Evolutionary conservation across 78 protist species (phyloP), one percentile per base, ranked within the genome.

Genomic region (Anaeramoeba flamelloides): DNA sequence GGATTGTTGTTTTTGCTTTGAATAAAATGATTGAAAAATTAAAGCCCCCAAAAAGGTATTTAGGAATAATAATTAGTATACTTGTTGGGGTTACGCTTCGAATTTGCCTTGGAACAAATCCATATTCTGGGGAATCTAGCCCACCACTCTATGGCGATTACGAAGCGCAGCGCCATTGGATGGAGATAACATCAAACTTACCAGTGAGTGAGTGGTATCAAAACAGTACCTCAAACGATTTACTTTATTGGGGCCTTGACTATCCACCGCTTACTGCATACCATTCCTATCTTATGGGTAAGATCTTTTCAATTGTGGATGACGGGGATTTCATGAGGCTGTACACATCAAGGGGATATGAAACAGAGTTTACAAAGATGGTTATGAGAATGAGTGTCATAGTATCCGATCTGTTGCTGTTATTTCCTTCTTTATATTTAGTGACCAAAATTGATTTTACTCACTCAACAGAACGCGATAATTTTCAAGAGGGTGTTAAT

Each of bases 151-250:
- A 81, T 80, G 98, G 98, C 32, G 98, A 97, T 85, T 95, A 82
- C 38, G 98, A 95, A 80, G 97, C 98, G 2, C 98, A 97, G 81
- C 80, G 99, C 17, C 99, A 97, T 81, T 95, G 98, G 98, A 91
- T 95, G 96, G 99, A 95, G 87, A 81, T 97, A n/a, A 93, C 97
- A 0, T 64, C 76, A 2, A 80, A 87, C 2, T 74, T 92, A n/a
- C 92, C 93, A 0, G 65, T 39, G 1, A 0, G 32, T 36, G 76
- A 83, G 40, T 92, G 94, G 91, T 83, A 83, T 40, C 0, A 0
- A 1, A 78, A 87, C 65, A 74, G 88, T 0, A 39, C 92, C 0
- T 83, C 88, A 41, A 95, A 95, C 77, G 92, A 97, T 78, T 87
- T 95, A 17, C 37, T 84, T 33, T 96, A 94, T 78, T 96, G 99